Evolutionary conservation across 306 rosid species (phyloP).

Genomic region (Carpinus viminea): DNA sequence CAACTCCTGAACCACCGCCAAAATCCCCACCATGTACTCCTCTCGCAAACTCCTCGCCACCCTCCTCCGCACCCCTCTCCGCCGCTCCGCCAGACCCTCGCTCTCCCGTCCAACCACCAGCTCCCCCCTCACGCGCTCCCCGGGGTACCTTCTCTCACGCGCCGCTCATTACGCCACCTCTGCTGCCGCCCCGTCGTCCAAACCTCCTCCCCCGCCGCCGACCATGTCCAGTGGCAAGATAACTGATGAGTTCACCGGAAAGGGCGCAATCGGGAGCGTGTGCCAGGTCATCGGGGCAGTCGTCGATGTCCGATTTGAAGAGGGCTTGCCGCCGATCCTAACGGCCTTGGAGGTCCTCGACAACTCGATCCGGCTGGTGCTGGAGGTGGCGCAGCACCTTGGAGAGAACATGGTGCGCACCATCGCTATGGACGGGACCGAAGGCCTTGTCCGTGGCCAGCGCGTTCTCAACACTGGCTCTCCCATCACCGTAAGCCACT

Average conservation of each 20-base stretch:
- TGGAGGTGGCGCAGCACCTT: constrained; percentile 97
- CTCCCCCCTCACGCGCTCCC: not conserved
- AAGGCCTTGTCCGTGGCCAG: constrained; percentile 86
- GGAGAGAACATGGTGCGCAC: constrained; percentile 86
- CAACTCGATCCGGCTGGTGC: constrained; percentile 64
- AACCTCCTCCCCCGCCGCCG: constrained; percentile 34
- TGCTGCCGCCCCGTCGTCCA: constrained; percentile 48
- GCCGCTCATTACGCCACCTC: constrained; percentile 72
- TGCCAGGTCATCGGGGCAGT: constrained; percentile 98
- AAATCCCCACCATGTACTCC: constrained; percentile 4
- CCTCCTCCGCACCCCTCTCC: not conserved
- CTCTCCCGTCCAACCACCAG: not conserved
- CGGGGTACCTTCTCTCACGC: constrained; percentile 71
- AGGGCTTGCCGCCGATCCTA: constrained; percentile 86
- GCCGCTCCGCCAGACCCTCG: not conserved
- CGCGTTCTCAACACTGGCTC: constrained; percentile 93
- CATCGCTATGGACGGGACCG: constrained; percentile 99
- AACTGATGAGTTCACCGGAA: constrained; percentile 79
- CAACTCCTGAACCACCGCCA: not conserved
- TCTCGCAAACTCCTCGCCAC: constrained; percentile 5
- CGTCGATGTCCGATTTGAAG: constrained; percentile 85
- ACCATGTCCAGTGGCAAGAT: constrained; percentile 63
- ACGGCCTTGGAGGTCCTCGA: constrained; percentile 89
- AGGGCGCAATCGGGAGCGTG: constrained; percentile 83
- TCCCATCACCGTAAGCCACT: constrained; percentile 53